phyloP scores from a whole-genome alignment of 306 rosid genomes.

The Oxytropis ochrocephala region DNA sequence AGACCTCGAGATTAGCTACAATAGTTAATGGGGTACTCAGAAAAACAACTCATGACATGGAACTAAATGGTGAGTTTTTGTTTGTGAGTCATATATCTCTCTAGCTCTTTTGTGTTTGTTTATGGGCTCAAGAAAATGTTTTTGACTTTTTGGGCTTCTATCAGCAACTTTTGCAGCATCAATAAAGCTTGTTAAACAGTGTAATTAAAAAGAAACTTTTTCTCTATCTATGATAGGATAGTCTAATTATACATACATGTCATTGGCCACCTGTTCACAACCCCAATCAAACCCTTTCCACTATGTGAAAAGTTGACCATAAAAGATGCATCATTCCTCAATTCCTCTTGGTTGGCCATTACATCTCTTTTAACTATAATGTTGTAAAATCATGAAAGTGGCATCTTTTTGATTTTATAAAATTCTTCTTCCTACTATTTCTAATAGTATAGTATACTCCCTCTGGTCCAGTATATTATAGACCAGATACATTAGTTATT shows the following conservation, averaged over 20 bases:
- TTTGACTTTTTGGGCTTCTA: constrained; percentile 26
- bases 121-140: constrained; percentile 63
- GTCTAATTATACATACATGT: constrained; percentile 11
- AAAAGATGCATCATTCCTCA: not conserved
- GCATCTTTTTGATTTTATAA: not conserved
- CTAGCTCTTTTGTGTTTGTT: constrained; percentile 31
- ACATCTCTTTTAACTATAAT: too few species aligned
- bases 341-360: not conserved
- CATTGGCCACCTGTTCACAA: constrained; percentile 22
- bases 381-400: not conserved
- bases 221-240: constrained; percentile 6
- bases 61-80: constrained; percentile 69
- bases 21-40: constrained; percentile 96
- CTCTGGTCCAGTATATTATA: too few species aligned
- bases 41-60: constrained; percentile 92
- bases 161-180: constrained; percentile 27
- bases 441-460: too few species aligned
- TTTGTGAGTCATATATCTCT: not conserved
- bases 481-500: too few species aligned
- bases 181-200: not conserved
- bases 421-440: not conserved
- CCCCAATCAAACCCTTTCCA: constrained; percentile 15
- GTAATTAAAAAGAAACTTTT: not conserved
- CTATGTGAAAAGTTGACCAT: constrained; percentile 1
- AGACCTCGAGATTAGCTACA: constrained; percentile 97